Evolutionary conservation across 169 alveolate genomes (phyloP), one percentile per base, ranked within the genome.

Genomic region (Fabrea salina): DNA sequence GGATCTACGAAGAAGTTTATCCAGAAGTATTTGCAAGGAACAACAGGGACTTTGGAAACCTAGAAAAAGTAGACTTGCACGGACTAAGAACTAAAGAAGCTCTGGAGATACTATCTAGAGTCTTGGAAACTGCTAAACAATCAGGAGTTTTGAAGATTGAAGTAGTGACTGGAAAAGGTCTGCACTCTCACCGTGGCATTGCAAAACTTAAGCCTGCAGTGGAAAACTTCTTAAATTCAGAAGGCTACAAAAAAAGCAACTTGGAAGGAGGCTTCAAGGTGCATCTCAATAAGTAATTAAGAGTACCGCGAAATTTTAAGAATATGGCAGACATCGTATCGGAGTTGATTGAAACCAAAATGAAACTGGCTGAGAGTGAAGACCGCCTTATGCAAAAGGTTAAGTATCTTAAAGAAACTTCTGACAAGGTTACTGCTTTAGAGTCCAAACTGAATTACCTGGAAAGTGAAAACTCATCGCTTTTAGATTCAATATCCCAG

Each of bases 171-270:
- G 78, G 78, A 11, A 67, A 43, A 67, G 78, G 78, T n/a, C 11
- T 43, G 58, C 78, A 67, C 39, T 43, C 61, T 22, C 6, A 13
- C 27, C 16, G 33, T 7, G 61, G 78, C 1, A 67, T 67, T 67
- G 30, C 78, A 7, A 67, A 67, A 27, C 7, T 67, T 7, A 67
- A 67, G 61, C 78, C 78, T 13, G 78, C 58, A 43, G 78, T 67
- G 4, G 35, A 33, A 19, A 30, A 67, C 13, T 67, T 11, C 25
- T 43, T 67, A 11, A 67, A 43, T 40, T 37, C 39, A 41, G 27
- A 43, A 37, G 74, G 74, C 41, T 30, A n/a, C 39, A 61, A 61
- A 30, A 13, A 11, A n/a, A 61, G 74, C 25, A 51, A 61, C 11
- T 51, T 61, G 2, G 74, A 61, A 33, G 74, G 74, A 33, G 74